These are phyloP conservation scores for Hypoxylon sp. DNA, from an alignment of 2,329 filamentous ascomycete genomes.

Conservation along the genomic window DNA sequence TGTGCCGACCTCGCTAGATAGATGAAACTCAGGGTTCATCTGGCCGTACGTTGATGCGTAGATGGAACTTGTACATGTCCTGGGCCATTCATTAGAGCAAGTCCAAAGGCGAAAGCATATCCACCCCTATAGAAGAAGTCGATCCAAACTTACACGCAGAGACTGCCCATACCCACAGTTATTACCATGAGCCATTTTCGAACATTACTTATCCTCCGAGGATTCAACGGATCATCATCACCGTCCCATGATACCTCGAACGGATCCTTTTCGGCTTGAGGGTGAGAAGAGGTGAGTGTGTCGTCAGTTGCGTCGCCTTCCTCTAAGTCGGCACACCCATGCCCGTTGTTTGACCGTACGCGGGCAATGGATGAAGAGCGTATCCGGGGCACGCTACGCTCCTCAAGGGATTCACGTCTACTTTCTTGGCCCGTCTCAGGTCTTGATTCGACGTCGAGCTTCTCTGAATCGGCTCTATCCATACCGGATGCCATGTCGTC, in stretches of 20 bases:
- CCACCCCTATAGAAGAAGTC: neutral
- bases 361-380: conserved; percentile 24
- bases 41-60: conserved; percentile 88
- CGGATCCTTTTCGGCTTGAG: conserved; percentile 57
- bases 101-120: neutral
- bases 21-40: conserved; percentile 80
- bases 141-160: conserved; percentile 82
- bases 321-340: conserved; percentile 48
- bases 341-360: conserved; percentile 49
- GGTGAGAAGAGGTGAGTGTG: conserved; percentile 18
- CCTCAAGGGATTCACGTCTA: conserved; percentile 6
- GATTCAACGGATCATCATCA: conserved; percentile 75
- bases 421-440: conserved; percentile 1
- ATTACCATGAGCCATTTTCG: conserved; percentile 85
- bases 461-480: conserved; percentile 31
- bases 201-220: conserved; percentile 61
- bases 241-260: conserved; percentile 84
- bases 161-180: conserved; percentile 79
- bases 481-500: conserved; percentile 25
- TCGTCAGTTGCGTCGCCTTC: conserved; percentile 38
- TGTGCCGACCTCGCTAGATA: conserved; percentile 80
- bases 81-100: conserved; percentile 55
- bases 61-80: conserved; percentile 88
- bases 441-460: conserved; percentile 29
- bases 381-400: conserved; percentile 11